Evolutionary conservation across 805 yeast species (phyloP).

Genomic region (Sugiyamaella valdiviana): DNA sequence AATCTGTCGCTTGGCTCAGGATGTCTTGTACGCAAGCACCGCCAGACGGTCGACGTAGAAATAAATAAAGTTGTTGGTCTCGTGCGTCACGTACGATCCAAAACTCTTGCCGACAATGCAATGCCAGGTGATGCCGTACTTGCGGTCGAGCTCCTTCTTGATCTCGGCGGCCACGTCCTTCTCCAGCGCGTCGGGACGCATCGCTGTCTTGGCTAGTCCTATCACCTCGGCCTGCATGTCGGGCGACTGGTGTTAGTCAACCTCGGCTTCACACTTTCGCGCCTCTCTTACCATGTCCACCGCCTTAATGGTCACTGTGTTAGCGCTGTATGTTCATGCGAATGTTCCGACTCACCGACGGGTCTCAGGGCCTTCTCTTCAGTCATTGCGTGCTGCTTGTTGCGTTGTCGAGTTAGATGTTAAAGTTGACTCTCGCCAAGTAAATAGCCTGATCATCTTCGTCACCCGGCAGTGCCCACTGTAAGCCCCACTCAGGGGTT

Average conservation of each 20-base stretch:
- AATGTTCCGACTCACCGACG: not conserved
- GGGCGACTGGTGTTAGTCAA: not conserved
- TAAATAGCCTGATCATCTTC: not conserved
- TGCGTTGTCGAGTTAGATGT: not conserved
- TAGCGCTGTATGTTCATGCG: not conserved
- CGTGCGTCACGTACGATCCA: conserved; percentile 58
- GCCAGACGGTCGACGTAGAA: conserved; percentile 50
- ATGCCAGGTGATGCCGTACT: conserved; percentile 57
- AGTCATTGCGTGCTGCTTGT: not conserved
- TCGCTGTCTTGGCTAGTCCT: conserved; percentile 39
- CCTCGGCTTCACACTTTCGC: not conserved
- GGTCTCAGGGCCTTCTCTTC: not conserved
- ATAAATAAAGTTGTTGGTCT: conserved; percentile 47
- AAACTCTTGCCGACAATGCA: conserved; percentile 55
- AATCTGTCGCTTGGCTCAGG: too few relatives aligned
- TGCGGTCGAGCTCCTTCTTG: conserved; percentile 51
- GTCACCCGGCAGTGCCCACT: not conserved
- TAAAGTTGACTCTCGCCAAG: not conserved
- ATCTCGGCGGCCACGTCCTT: conserved; percentile 52
- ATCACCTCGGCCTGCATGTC: conserved; percentile 29
- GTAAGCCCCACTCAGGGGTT: not conserved
- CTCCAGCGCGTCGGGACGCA: conserved; percentile 41
- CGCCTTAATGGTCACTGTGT: conserved; percentile 22
- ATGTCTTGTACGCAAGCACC: conserved; percentile 50
- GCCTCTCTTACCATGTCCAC: conserved; percentile 29